These are phyloP conservation scores for Ormosia semicastrata DNA, from an alignment of 306 rosid species.

Conservation along the genomic window DNA sequence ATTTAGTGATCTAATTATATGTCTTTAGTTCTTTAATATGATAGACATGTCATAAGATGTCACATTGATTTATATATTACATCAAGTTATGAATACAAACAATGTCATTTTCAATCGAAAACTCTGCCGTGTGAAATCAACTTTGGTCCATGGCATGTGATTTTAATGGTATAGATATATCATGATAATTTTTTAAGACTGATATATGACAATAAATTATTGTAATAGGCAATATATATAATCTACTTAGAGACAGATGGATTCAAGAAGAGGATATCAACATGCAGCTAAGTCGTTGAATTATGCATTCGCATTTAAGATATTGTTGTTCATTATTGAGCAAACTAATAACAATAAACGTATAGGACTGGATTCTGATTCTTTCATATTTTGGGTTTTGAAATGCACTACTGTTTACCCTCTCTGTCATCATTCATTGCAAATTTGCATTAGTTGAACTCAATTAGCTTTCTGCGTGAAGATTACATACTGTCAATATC, in stretches of 20 bases:
- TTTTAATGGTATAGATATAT: not conserved
- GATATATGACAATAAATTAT: no score
- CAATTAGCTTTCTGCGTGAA: not conserved
- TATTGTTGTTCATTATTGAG: not conserved
- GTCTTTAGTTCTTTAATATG: no score
- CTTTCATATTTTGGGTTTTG: not conserved
- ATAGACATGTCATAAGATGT: no score
- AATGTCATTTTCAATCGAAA: not conserved
- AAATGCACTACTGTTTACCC: not conserved
- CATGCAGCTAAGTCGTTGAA: slow-evolving; percentile 19
- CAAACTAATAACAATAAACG: not conserved
- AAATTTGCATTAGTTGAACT: not conserved
- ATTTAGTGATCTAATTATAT: no score
- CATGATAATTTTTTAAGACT: no score
- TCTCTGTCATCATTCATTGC: not conserved
- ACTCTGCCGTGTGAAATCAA: not conserved
- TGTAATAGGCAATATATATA: no score
- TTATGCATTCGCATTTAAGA: not conserved
- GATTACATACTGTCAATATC: not conserved
- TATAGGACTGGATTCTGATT: not conserved
- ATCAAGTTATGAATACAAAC: not conserved
- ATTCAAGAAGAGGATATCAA: not conserved
- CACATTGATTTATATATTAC: no score
- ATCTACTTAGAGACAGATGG: not conserved
- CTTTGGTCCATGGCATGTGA: not conserved